A percentile compares a stretch with the other conserved stretches of the same genome.
These are phyloP conservation scores for Fusarium chaquense DNA, from an alignment of 2,329 filamentous ascomycete species.

Conservation along the genomic window DNA sequence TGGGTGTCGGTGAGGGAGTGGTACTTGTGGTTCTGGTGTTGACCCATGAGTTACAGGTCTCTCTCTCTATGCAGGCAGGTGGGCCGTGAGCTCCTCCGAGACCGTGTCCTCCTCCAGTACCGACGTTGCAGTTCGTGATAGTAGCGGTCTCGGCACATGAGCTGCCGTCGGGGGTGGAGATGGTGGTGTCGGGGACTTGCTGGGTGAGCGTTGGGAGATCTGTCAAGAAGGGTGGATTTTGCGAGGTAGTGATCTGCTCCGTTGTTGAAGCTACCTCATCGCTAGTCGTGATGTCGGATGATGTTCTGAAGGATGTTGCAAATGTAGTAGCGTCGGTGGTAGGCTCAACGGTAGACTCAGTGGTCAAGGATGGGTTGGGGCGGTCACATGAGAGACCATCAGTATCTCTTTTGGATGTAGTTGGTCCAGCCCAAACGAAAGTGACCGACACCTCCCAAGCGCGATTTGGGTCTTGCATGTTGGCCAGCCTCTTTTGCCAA, in stretches of 20 bases:
- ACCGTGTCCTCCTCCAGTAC: not conserved
- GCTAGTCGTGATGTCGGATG: not conserved
- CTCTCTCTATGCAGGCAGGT: not conserved
- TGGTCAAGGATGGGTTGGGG: not conserved
- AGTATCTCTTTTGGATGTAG: conserved; percentile 2
- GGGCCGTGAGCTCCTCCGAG: not conserved
- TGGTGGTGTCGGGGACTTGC: not conserved
- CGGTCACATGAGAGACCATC: conserved; percentile 2
- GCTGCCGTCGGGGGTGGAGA: conserved; percentile 5
- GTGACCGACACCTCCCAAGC: not conserved
- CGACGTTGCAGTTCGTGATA: not conserved
- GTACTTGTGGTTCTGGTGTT: conserved; percentile 13
- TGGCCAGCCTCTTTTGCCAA: not conserved
- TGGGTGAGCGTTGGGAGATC: conserved; percentile 8
- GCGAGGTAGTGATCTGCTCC: not conserved
- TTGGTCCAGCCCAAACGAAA: not conserved
- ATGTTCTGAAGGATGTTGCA: not conserved
- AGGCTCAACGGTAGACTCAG: not conserved
- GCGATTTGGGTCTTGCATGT: not conserved
- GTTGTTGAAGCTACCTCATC: not conserved
- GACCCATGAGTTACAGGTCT: conserved; percentile 4
- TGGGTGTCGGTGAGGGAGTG: not conserved
- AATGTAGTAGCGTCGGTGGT: not conserved
- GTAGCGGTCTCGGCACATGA: conserved; percentile 7
- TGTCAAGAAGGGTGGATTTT: not conserved